Conservation (phyloP, 2,329 filamentous ascomycete genomes). For the Phyllosticta citribraziliensis region DNA sequence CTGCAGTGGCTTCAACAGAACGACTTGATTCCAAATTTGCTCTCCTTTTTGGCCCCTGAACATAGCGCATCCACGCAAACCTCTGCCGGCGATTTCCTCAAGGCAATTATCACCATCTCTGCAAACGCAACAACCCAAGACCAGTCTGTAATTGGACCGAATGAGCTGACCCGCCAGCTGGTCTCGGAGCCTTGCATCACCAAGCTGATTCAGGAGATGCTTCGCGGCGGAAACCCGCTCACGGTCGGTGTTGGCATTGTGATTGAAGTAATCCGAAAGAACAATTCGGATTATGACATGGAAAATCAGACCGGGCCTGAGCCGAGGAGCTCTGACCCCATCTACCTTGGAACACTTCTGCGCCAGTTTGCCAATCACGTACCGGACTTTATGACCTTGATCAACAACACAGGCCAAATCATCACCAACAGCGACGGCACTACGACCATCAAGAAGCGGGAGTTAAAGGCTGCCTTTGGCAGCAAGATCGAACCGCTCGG, state of each 20-base stretch:
- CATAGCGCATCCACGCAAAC: conserved; percentile 88
- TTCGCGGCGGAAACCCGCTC: conserved; percentile 82
- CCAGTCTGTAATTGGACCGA: conserved; percentile 96
- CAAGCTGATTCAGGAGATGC: conserved; percentile 82
- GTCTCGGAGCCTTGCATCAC: conserved; percentile 80
- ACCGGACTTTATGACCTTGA: conserved; percentile 85
- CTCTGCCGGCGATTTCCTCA: conserved; percentile 92
- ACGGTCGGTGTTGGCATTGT: conserved; percentile 96
- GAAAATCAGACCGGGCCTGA: conserved; percentile 77
- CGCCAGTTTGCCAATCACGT: conserved; percentile 84
- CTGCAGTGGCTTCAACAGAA: conserved; percentile 81
- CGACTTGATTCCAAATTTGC: conserved; percentile 73
- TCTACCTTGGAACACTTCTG: conserved; percentile 85
- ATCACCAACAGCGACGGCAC: conserved; percentile 47
- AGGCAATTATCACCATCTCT: conserved; percentile 97
- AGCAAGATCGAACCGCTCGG: conserved; percentile 85
- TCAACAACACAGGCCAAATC: conserved; percentile 60
- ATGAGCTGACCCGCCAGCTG: conserved; percentile 88
- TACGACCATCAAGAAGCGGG: conserved; percentile 57
- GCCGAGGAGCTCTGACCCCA: conserved; percentile 79
- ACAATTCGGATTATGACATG: conserved; percentile 97
- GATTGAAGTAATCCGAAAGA: conserved; percentile 97
- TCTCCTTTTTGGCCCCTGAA: conserved; percentile 77
- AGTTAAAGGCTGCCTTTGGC: conserved; percentile 80
- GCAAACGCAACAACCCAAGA: conserved; percentile 97